Conservation (phyloP, 75 land plant genomes). For the Sequoia sempervirens region DNA sequence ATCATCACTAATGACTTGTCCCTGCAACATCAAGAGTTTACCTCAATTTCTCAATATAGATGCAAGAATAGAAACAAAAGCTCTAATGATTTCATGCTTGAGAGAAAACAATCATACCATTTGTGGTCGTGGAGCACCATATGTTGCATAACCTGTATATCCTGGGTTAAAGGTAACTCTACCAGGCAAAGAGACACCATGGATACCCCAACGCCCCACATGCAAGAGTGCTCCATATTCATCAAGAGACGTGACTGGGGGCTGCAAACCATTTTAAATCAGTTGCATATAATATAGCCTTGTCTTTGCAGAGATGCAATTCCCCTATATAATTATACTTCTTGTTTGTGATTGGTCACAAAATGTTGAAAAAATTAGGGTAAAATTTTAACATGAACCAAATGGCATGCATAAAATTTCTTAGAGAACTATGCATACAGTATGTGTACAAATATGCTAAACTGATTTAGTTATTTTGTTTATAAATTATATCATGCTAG, state of each 20-base stretch:
- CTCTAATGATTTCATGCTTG: neutral
- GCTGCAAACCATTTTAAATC: constrained; percentile 29
- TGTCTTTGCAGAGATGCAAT: neutral
- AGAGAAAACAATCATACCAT: constrained; percentile 37
- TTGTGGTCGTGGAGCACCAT: constrained; percentile 91
- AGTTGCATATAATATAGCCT: neutral
- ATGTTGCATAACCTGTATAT: constrained; percentile 76
- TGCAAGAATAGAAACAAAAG: constrained; percentile 1
- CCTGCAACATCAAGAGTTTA: constrained; percentile 32
- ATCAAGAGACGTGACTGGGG: constrained; percentile 64
- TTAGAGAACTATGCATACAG: neutral
- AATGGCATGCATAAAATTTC: neutral
- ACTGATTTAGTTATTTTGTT: neutral
- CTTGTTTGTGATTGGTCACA: neutral
- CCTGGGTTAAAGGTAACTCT: constrained; percentile 92
- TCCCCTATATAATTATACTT: neutral
- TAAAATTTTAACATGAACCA: neutral
- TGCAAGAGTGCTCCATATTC: constrained; percentile 91
- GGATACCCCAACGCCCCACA: constrained; percentile 93
- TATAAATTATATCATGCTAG: neutral
- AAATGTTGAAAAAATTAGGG: neutral
- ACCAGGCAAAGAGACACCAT: constrained; percentile 81
- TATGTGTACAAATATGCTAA: neutral
- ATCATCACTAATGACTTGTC: constrained; percentile 61
- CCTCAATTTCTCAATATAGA: neutral